These are phyloP conservation scores for Hamamelis virginiana DNA, from an alignment of 164 flowering plant genomes.

Conservation along the genomic window DNA sequence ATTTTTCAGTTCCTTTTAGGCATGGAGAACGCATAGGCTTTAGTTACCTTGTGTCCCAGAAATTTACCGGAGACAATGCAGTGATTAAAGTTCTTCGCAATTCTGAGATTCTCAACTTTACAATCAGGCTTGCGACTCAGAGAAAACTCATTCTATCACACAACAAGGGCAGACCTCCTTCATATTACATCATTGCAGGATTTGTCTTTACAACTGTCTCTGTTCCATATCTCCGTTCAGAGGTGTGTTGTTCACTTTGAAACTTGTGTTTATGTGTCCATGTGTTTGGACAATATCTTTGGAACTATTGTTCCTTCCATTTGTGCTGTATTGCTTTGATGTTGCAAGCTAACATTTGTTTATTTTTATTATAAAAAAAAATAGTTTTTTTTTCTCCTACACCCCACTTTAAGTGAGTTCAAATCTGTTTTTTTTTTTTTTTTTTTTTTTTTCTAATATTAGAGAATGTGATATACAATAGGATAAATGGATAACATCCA, in stretches of 20 bases:
- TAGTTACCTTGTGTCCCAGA: slow-evolving; percentile 93
- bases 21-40: slow-evolving; percentile 98
- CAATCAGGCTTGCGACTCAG: slow-evolving; percentile 57
- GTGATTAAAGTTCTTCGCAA: slow-evolving; percentile 69
- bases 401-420: no score
- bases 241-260: slow-evolving; percentile 43
- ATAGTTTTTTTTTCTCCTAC: no score
- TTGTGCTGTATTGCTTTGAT: no score
- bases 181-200: slow-evolving; percentile 86
- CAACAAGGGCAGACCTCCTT: slow-evolving; percentile 77
- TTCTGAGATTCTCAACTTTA: slow-evolving; percentile 49
- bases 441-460: no score
- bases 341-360: no score
- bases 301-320: no score
- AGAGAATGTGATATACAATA: no score
- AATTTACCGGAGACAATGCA: slow-evolving; percentile 84
- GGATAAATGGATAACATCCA: no score
- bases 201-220: slow-evolving; percentile 80
- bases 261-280: not conserved
- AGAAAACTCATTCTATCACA: slow-evolving; percentile 75
- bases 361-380: no score
- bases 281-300: no score
- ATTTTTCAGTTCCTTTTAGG: slow-evolving; percentile 80
- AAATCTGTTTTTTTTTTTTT: no score
- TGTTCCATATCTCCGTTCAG: slow-evolving; percentile 88